A percentile compares a stretch with the other conserved stretches of the same genome.
phyloP scores from a whole-genome alignment of 345 rosid genomes.

The Salix purpurea region DNA sequence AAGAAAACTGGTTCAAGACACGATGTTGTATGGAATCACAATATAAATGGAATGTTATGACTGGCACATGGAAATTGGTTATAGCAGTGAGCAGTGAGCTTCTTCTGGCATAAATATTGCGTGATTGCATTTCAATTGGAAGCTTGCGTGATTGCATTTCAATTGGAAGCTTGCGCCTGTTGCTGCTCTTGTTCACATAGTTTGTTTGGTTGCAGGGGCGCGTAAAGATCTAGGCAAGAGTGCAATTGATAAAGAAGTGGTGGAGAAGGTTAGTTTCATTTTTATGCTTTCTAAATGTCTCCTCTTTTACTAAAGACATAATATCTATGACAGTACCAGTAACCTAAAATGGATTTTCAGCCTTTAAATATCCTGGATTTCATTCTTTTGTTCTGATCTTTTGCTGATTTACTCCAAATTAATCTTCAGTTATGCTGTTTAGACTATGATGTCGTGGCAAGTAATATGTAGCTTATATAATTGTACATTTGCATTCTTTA shows the following conservation, averaged over 20 bases:
- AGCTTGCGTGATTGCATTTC: not conserved
- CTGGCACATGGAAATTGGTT: not conserved
- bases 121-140: not conserved
- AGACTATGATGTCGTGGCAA: not conserved
- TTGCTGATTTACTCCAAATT: not conserved
- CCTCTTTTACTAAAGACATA: not conserved
- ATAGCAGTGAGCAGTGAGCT: not conserved
- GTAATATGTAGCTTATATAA: not conserved
- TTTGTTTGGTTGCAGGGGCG: constrained; percentile 49
- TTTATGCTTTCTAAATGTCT: not conserved
- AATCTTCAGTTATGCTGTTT: not conserved
- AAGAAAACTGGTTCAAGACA: not conserved
- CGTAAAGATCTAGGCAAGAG: constrained; percentile 56
- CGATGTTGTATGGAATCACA: not conserved
- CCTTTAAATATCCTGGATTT: not conserved
- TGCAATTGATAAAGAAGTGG: constrained; percentile 68
- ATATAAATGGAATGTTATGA: not conserved
- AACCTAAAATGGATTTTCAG: not conserved
- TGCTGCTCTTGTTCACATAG: not conserved
- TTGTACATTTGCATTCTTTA: not conserved
- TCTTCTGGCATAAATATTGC: not conserved
- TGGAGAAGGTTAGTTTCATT: constrained; percentile 53
- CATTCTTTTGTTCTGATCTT: not conserved
- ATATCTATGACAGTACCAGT: not conserved
- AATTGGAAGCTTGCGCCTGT: not conserved